Evolutionary conservation across 1,284 basidiomycete species (phyloP), one percentile per base, ranked within the genome.

Genomic region (Inonotus obliquus): DNA sequence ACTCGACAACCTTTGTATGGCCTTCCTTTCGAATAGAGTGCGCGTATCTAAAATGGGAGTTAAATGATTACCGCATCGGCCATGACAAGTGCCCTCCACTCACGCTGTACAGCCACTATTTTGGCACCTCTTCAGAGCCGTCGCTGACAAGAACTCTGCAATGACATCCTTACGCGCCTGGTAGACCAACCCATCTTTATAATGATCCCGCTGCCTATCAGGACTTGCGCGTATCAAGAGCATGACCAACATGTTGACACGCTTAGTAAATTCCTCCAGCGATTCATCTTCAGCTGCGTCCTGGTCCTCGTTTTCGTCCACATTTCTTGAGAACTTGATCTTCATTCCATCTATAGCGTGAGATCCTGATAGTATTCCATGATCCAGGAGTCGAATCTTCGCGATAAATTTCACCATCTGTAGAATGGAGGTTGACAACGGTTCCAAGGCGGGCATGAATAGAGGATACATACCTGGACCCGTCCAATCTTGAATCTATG

Each of bases 11-110:
- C 76, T 98, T 98, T 63, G 93, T 92, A 71, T 92, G 83, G 1
- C 93, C 94, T 72, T 99, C 97, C 73, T 96, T 98, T 63, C 96
- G 88, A 75, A 94, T 92, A 0, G 92, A 91, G 70, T 93, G 94
- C 1, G 82, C 87, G 69, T 83, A 77, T n/a, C 94, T 96, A 67
- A 5, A 35, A 32, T 11, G 32, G 38, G n/a, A 37, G 59, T 53
- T 61, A 38, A 56, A 44, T 59, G 4, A 21, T 7, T 7, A 44
- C 32, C 32, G 32, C 32, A 44, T 60, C 27, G 63, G 35, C 59
- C 23, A 54, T 13, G 59, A 64, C 38, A 54, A 35, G 58, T 57
- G 35, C 32, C 19, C 52, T 49, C 25, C 38, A 86, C 92, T 78
- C 74, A 96, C 90, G 90, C 93, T 62, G 78, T 79, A 76, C 96